Conservation (phyloP, 192 early-diverging fungal species). For the Podila horticola region DNA sequence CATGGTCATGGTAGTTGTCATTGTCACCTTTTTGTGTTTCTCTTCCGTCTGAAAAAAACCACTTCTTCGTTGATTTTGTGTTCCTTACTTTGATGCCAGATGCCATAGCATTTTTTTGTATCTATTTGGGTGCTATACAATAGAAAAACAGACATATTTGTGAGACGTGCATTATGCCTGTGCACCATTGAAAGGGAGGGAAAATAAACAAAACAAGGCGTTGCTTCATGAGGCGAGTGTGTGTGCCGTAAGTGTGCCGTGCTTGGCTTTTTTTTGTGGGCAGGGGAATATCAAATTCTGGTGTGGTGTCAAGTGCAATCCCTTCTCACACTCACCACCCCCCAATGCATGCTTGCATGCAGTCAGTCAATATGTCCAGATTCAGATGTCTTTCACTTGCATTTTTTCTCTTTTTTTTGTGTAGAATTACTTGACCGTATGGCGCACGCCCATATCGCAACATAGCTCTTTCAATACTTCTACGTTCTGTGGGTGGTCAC, state of each 20-base stretch:
- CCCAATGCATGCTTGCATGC: neutral
- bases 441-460: neutral
- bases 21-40: neutral
- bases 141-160: too few relatives aligned
- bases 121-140: neutral
- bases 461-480: neutral
- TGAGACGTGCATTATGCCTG: too few relatives aligned
- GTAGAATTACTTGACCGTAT: neutral
- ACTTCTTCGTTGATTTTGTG: neutral
- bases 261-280: neutral
- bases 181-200: too few relatives aligned
- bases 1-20: too few relatives aligned
- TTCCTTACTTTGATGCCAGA: neutral
- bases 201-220: too few relatives aligned
- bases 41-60: neutral
- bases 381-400: neutral
- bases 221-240: neutral
- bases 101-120: neutral
- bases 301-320: conserved; percentile 6
- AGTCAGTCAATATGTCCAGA: neutral
- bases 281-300: conserved; percentile 4
- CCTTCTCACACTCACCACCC: neutral
- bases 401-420: neutral
- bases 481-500: neutral
- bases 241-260: neutral